A percentile compares a stretch with the other conserved stretches of the same genome.
phyloP scores from a whole-genome alignment of 2,329 filamentous ascomycete genomes.

The Penicillium sumatraense region DNA sequence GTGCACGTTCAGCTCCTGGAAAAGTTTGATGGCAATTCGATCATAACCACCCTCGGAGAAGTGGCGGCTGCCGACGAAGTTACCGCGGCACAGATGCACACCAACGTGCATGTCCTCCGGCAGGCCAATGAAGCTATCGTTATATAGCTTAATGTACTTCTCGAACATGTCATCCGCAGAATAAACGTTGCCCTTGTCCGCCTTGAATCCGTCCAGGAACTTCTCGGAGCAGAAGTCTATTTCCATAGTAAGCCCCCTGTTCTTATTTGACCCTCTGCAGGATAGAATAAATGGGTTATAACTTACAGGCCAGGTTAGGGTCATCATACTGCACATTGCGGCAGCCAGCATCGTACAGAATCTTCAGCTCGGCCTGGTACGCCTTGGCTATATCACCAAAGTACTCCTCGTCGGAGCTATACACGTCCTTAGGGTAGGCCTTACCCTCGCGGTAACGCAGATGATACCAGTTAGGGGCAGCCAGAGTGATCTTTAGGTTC shows the following conservation, averaged over 20 bases:
- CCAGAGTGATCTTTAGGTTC: conserved; percentile 71
- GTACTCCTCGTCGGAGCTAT: conserved; percentile 63
- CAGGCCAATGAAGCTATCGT: conserved; percentile 67
- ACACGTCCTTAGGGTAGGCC: conserved; percentile 62
- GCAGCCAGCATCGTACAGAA: conserved; percentile 65
- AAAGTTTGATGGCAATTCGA: conserved; percentile 68
- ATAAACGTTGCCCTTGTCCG: conserved; percentile 69
- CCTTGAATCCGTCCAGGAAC: conserved; percentile 72
- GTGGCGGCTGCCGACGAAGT: conserved; percentile 69
- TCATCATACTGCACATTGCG: conserved; percentile 72
- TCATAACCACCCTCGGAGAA: conserved; percentile 72
- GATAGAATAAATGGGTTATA: no score
- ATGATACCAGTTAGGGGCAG: conserved; percentile 72
- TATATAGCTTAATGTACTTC: conserved; percentile 77
- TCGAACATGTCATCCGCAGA: conserved; percentile 73
- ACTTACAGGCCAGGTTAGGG: conserved; percentile 66
- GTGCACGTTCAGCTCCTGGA: conserved; percentile 65
- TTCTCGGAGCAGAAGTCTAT: conserved; percentile 75
- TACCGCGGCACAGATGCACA: conserved; percentile 72
- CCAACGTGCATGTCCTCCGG: conserved; percentile 75
- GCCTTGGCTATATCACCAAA: conserved; percentile 69
- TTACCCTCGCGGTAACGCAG: conserved; percentile 61
- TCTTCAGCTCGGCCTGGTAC: conserved; percentile 65
- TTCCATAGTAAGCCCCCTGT: conserved; percentile 6
- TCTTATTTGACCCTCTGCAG: neutral